Conservation (phyloP, 345 rosid species). For the Populus tremula region DNA sequence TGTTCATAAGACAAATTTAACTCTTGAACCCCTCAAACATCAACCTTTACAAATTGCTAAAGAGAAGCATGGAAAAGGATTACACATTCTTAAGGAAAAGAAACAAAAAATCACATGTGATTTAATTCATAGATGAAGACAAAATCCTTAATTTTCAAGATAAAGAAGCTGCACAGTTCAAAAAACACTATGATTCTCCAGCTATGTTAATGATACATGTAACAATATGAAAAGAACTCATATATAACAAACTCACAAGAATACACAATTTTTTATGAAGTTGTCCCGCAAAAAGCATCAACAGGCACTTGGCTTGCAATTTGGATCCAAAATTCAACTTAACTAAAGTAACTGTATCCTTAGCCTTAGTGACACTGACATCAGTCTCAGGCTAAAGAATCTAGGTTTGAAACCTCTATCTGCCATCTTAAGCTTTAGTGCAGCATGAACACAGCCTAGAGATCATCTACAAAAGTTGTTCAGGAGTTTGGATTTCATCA, state of each 20-base stretch:
- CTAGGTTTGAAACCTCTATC: not conserved
- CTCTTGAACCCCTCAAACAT: not conserved
- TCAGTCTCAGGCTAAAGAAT: not conserved
- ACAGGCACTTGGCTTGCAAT: not conserved
- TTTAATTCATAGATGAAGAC: not conserved
- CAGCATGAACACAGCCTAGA: not conserved
- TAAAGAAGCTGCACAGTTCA: not conserved
- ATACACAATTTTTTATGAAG: not conserved
- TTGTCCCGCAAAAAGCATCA: not conserved
- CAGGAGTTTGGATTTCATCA: not conserved
- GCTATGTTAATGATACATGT: not conserved
- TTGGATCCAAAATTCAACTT: not conserved
- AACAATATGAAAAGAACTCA: not conserved
- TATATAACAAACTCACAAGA: not conserved
- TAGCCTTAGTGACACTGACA: not conserved
- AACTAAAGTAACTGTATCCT: not conserved
- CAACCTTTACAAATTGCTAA: not conserved
- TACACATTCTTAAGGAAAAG: not conserved
- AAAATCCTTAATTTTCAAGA: not conserved
- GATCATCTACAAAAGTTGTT: not conserved
- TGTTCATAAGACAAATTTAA: constrained; percentile 23
- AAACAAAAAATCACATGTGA: not conserved
- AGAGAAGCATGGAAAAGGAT: not conserved
- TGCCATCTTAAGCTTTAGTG: not conserved
- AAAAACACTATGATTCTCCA: not conserved